Conservation (phyloP, 1,284 basidiomycete genomes). For the Prillingera fragicola region DNA sequence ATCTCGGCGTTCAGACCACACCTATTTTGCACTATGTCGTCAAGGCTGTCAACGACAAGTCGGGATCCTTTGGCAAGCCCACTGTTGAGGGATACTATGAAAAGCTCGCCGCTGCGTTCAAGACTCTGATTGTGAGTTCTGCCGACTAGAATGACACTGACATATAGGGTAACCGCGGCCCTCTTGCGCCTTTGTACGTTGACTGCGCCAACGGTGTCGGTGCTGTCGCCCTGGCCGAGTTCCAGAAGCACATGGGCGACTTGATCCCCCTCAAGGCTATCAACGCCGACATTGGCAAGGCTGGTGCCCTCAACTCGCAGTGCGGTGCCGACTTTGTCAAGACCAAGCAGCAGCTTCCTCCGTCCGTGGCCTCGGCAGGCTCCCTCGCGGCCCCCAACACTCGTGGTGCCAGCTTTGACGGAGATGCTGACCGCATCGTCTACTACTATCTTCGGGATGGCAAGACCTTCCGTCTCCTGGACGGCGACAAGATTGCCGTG, state of each 20-base stretch:
- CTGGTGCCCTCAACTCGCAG: constrained; percentile 72
- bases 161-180: constrained; percentile 55
- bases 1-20: constrained; percentile 78
- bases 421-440: constrained; percentile 95
- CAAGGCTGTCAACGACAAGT: constrained; percentile 65
- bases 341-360: constrained; percentile 78
- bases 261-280: constrained; percentile 51
- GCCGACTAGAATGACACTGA: not conserved
- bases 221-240: constrained; percentile 61
- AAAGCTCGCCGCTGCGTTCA: constrained; percentile 82
- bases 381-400: constrained; percentile 64
- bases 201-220: constrained; percentile 99
- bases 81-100: constrained; percentile 79
- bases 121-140: constrained; percentile 69
- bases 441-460: constrained; percentile 76
- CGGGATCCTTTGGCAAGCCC: constrained; percentile 72
- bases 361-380: constrained; percentile 32
- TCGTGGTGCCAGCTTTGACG: constrained; percentile 88
- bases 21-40: constrained; percentile 96
- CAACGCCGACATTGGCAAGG: constrained; percentile 62
- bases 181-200: constrained; percentile 57
- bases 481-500: constrained; percentile 97
- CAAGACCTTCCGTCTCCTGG: constrained; percentile 76
- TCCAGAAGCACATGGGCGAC: constrained; percentile 50
- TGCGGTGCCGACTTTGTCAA: constrained; percentile 99